Conservation (phyloP, 352 stramenopile genomes). For the Sclerospora graminicola region DNA sequence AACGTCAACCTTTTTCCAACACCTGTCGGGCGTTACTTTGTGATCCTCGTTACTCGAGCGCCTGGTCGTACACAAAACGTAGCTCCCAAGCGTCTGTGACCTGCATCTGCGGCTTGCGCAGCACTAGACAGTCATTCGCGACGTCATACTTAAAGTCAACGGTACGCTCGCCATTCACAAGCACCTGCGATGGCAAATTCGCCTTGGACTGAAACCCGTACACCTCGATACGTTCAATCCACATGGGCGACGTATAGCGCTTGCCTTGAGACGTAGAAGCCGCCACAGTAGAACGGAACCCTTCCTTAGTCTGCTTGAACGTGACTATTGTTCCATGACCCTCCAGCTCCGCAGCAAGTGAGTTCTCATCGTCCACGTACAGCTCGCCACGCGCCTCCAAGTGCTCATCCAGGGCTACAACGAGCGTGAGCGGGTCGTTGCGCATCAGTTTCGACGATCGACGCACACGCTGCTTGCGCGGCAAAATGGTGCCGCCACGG, state of each 20-base stretch:
- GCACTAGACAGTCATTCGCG: constrained; percentile 44
- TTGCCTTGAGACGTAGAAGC: constrained; percentile 18
- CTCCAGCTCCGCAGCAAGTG: constrained; percentile 49
- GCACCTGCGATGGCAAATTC: constrained; percentile 35
- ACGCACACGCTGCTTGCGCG: constrained; percentile 93
- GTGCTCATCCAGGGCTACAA: constrained; percentile 85
- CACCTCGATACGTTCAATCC: constrained; percentile 83
- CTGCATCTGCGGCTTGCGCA: constrained; percentile 76
- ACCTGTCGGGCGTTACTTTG: neutral
- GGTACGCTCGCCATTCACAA: constrained; percentile 25
- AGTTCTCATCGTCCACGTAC: constrained; percentile 96
- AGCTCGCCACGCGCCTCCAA: constrained; percentile 82
- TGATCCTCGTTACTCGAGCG: constrained; percentile 21
- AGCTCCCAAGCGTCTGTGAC: constrained; percentile 68
- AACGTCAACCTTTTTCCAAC: no score
- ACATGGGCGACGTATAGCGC: constrained; percentile 40
- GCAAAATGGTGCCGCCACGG: constrained; percentile 91
- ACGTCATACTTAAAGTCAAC: constrained; percentile 68
- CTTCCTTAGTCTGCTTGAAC: constrained; percentile 29
- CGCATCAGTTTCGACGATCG: constrained; percentile 91
- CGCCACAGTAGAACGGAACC: constrained; percentile 20
- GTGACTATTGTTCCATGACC: constrained; percentile 38
- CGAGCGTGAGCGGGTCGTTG: constrained; percentile 95
- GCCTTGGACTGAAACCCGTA: constrained; percentile 37
- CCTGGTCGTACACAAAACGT: constrained; percentile 34